Conservation (phyloP, 1,139 yeast species). For the Scheffersomyces quercinus region DNA sequence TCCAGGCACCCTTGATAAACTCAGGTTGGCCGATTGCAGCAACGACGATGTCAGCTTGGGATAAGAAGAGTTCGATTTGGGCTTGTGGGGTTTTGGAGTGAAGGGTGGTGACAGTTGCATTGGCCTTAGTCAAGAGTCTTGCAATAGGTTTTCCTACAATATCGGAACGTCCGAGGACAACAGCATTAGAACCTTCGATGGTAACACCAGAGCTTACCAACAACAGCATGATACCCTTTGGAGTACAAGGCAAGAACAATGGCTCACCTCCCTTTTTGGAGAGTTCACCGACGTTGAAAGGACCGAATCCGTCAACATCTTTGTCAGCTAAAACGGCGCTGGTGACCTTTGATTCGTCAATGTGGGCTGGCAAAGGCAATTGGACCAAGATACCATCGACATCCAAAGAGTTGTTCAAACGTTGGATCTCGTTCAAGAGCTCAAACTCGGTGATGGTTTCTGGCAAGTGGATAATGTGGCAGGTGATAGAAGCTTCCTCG, state of each 20-base stretch:
- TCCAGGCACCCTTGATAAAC: slow-evolving; percentile 86
- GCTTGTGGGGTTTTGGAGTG: slow-evolving; percentile 70
- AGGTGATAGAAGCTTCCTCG: slow-evolving; percentile 73
- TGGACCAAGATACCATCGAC: slow-evolving; percentile 93
- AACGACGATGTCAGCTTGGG: slow-evolving; percentile 83
- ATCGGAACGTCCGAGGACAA: slow-evolving; percentile 93
- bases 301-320: slow-evolving; percentile 97
- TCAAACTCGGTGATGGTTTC: slow-evolving; percentile 59
- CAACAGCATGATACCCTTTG: slow-evolving; percentile 87
- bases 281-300: slow-evolving; percentile 87
- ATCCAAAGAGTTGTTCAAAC: slow-evolving; percentile 62
- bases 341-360: slow-evolving; percentile 78
- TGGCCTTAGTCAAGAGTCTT: slow-evolving; percentile 70
- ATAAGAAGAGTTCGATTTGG: slow-evolving; percentile 59
- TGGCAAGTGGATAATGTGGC: slow-evolving; percentile 67
- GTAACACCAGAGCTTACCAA: slow-evolving; percentile 62
- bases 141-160: slow-evolving; percentile 96
- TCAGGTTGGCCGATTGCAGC: slow-evolving; percentile 88
- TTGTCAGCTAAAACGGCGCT: slow-evolving; percentile 73
- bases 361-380: slow-evolving; percentile 82
- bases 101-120: slow-evolving; percentile 82
- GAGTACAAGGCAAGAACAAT: slow-evolving; percentile 89
- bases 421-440: slow-evolving; percentile 57
- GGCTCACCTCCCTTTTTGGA: slow-evolving; percentile 90
- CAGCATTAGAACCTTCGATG: slow-evolving; percentile 80